Evolutionary conservation across 2,329 filamentous ascomycete species (phyloP).

Genomic region (Aspergillus melleus): DNA sequence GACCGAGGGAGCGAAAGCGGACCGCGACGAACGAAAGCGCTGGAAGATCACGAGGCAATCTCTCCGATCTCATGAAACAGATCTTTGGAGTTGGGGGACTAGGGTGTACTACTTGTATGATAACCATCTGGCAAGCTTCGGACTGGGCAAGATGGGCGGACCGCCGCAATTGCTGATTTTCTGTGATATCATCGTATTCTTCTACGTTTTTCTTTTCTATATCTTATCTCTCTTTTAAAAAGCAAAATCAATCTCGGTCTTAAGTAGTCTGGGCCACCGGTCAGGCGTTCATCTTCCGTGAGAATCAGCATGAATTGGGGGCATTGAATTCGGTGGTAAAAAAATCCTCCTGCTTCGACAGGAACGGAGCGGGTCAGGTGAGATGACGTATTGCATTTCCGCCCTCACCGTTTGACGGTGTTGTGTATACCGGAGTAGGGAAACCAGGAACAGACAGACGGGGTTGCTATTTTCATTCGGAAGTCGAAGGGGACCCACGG

Average conservation of each 20-base stretch:
- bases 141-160: conserved; percentile 22
- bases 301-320: too few relatives aligned
- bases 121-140: conserved; percentile 29
- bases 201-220: conserved; percentile 2
- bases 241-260: too few relatives aligned
- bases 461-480: background rate
- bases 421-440: too few relatives aligned
- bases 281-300: too few relatives aligned
- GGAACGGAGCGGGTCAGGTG: background rate
- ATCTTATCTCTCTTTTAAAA: background rate
- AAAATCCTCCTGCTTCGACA: background rate
- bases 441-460: too few relatives aligned
- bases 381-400: background rate
- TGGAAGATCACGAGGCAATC: conserved; percentile 10
- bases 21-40: background rate
- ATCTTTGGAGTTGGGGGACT: conserved; percentile 32
- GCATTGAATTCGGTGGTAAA: too few relatives aligned
- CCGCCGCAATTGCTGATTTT: conserved; percentile 16
- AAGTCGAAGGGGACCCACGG: background rate
- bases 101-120: conserved; percentile 33
- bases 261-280: too few relatives aligned
- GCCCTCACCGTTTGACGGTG: too few relatives aligned
- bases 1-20: conserved; percentile 6
- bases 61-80: conserved; percentile 20
- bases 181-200: conserved; percentile 23